Evolutionary conservation across 2,329 filamentous ascomycete genomes (phyloP).

Genomic region (Botrytis sinoallii): DNA sequence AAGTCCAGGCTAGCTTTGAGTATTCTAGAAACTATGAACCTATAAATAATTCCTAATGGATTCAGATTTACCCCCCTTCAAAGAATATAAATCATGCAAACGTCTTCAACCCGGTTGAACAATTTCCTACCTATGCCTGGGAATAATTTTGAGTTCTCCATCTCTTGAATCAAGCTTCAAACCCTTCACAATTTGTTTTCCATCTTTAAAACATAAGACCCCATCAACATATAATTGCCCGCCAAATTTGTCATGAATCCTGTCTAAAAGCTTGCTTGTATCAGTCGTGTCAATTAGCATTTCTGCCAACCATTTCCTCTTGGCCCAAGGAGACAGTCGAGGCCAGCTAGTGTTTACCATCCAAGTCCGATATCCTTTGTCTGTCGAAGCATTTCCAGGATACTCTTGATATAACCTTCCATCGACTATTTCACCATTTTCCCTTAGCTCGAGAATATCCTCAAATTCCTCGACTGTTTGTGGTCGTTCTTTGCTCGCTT

Average conservation of each 20-base stretch:
- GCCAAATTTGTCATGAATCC: conserved; percentile 29
- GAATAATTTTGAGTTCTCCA: conserved; percentile 32
- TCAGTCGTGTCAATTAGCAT: conserved; percentile 35
- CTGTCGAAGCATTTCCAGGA: not conserved
- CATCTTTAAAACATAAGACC: conserved; percentile 25
- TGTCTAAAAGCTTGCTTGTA: conserved; percentile 25
- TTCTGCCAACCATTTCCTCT: conserved; percentile 34
- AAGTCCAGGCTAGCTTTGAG: not conserved
- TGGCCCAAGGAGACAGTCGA: conserved; percentile 34
- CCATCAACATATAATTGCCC: conserved; percentile 33
- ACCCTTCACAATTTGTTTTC: conserved; percentile 17
- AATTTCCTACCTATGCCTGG: conserved; percentile 5
- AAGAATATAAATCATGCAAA: not conserved
- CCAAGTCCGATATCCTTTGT: not conserved
- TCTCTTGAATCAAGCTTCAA: conserved; percentile 31
- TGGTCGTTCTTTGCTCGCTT: conserved; percentile 31
- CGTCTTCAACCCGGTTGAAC: not conserved
- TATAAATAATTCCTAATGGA: not conserved
- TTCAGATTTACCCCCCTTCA: too few species aligned
- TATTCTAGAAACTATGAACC: not conserved
- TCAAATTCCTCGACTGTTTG: conserved; percentile 31
- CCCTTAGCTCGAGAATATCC: conserved; percentile 30
- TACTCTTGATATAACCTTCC: conserved; percentile 31
- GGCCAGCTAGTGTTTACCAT: conserved; percentile 34
- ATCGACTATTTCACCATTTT: conserved; percentile 30